These are phyloP conservation scores for Malus sieversii DNA, from an alignment of 306 rosid species.

Conservation along the genomic window DNA sequence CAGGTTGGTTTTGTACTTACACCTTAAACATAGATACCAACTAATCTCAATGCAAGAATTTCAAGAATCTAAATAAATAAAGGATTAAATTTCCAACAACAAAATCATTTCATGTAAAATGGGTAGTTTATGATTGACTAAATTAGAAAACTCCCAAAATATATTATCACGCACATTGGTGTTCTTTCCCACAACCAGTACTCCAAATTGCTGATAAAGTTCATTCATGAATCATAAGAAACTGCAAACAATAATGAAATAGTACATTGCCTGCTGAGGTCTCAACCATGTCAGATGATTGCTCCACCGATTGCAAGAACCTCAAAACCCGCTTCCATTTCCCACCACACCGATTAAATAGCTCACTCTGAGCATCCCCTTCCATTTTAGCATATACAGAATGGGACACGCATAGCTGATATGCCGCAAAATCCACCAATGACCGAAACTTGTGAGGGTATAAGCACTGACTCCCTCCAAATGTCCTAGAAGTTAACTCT, in stretches of 20 bases:
- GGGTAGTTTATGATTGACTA: not conserved
- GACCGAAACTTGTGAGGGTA: conserved; percentile 64
- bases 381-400: conserved; percentile 39
- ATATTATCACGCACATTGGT: not conserved
- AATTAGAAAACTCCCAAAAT: not conserved
- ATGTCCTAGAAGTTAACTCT: conserved; percentile 68
- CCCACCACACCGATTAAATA: conserved; percentile 62
- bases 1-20: not conserved
- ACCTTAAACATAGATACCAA: not conserved
- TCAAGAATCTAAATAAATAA: not conserved
- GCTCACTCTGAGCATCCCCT: conserved; percentile 44
- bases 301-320: conserved; percentile 83
- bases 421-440: conserved; percentile 65
- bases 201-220: conserved; percentile 14
- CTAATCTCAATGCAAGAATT: not conserved
- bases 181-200: not conserved
- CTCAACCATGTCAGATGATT: conserved; percentile 57
- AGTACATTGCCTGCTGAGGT: conserved; percentile 95
- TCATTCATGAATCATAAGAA: not conserved
- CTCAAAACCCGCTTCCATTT: conserved; percentile 86
- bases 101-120: not conserved
- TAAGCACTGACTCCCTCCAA: conserved; percentile 35
- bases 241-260: conserved; percentile 26
- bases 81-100: not conserved
- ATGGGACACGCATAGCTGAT: conserved; percentile 58